Base-by-base conservation (phyloP, 78 protist species). In the Blattamonas nauphoetae region DNA sequence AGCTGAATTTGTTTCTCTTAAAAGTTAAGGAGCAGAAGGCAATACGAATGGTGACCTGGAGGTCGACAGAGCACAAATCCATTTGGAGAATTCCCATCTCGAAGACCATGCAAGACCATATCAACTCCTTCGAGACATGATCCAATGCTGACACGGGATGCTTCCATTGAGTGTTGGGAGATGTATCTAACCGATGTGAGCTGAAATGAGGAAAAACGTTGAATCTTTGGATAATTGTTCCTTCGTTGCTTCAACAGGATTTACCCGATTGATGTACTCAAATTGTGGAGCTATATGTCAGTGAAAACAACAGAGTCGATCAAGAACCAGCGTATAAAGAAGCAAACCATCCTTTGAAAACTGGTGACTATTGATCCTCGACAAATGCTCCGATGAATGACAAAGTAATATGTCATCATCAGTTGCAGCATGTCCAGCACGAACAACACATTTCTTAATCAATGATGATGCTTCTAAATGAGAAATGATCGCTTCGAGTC, bases 31-130 rank as follows among this genome's bases (percentile, higher is more conserved):
- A 55, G 11, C 21, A 55, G 21, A 29, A 55, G 11, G 21, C 21
- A 55, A 55, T 21, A 55, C 71, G 71, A 55, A 79, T 79, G 83
- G 41, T 79, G 83, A 5, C 83, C 83, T 32, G 83, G 83, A 6
- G 83, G 83, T 6, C 83, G 33, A 36, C 83, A 6, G 6, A 79
- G 83, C 29, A 21, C 21, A 21, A 79, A 79, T 4, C 41, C 33
- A 21, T 6, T 79, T 21, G 4, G 45, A 55, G 71, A 11, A 55
- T 55, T 55, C 71, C 21, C 71, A 55, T 55, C 71, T 11, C 11
- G 11, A 55, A 55, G 21, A 21, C 21, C 38, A 29, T 55, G 71
- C 11, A 55, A 21, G 38, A 55, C 21, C 11, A 55, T 55, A 55
- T 55, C 71, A 29, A 21, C 71, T 29, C 38, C 71, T 55, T 55